Conservation (phyloP, 139 green algal species). For the Chlorella sp. region DNA sequence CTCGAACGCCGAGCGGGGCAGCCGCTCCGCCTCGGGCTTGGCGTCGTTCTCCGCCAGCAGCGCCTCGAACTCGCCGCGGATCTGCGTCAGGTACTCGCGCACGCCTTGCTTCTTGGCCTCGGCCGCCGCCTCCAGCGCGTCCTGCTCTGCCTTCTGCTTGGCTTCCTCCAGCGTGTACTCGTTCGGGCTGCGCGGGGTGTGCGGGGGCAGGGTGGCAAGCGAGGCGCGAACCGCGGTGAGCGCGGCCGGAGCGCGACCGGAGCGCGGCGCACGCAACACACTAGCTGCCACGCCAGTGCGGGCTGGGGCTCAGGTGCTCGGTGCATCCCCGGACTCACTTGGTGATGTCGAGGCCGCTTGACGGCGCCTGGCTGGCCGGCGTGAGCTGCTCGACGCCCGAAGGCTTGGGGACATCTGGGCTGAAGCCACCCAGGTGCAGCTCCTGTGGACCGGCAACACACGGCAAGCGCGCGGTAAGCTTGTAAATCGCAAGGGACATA, state of each 20-base stretch:
- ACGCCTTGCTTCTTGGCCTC: slow-evolving; percentile 55
- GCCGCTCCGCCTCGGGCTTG: slow-evolving; percentile 34
- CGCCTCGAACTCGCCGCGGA: slow-evolving; percentile 34
- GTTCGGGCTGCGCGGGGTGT: slow-evolving; percentile 7
- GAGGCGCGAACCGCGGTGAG: no score
- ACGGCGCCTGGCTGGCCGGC: slow-evolving; percentile 1
- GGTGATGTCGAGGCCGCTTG: slow-evolving; percentile 23
- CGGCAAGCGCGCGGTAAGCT: background rate
- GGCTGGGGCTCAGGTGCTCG: no score
- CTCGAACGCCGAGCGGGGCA: slow-evolving; percentile 37
- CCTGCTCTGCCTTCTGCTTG: slow-evolving; percentile 61
- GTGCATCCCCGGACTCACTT: background rate
- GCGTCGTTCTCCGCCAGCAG: slow-evolving; percentile 52
- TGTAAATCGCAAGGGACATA: background rate
- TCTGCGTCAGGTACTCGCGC: background rate
- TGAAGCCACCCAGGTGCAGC: background rate
- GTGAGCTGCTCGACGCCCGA: slow-evolving; percentile 4
- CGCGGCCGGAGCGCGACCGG: no score
- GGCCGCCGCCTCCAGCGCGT: slow-evolving; percentile 29
- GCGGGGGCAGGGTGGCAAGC: no score
- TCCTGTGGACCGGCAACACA: no score
- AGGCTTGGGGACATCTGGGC: background rate
- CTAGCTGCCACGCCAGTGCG: no score
- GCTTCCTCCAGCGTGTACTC: slow-evolving; percentile 70
- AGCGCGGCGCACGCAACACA: no score